Percentiles rank a stretch among this genome's conserved stretches.
phyloP scores from a whole-genome alignment of 148 eudicot species.

The Vaccinium myrtillus region DNA sequence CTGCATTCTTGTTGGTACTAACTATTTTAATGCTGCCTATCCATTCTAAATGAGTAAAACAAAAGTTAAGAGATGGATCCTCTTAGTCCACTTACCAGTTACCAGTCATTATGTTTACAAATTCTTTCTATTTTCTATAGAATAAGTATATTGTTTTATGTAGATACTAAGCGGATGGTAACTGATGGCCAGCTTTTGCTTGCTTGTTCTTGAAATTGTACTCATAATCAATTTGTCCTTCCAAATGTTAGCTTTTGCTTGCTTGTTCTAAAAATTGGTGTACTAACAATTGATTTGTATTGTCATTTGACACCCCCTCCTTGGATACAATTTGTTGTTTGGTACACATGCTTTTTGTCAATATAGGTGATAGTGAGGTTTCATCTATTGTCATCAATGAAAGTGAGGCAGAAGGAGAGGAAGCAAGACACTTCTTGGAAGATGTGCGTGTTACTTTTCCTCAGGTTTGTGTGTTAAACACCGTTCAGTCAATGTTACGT shows the following conservation, averaged over 20 bases:
- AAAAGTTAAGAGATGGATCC: neutral
- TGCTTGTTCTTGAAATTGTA: neutral
- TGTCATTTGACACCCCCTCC: neutral
- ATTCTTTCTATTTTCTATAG: neutral
- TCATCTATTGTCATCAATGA: conserved; percentile 60
- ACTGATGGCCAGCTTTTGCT: neutral
- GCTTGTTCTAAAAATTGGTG: neutral
- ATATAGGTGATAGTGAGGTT: conserved; percentile 79
- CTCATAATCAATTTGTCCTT: neutral
- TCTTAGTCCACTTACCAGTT: neutral
- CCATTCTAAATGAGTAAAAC: neutral
- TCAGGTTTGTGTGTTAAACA: conserved; percentile 48
- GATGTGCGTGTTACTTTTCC: conserved; percentile 89
- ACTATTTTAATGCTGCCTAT: neutral
- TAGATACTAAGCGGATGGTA: neutral
- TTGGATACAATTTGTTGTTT: conserved; percentile 3
- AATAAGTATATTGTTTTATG: neutral
- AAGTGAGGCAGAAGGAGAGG: conserved; percentile 93
- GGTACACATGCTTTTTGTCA: conserved; percentile 5
- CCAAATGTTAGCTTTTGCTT: neutral
- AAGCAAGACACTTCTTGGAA: conserved; percentile 83
- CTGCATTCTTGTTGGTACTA: neutral
- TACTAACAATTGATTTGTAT: neutral
- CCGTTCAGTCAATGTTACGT: neutral
- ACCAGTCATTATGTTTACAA: neutral